Evolutionary conservation across 2,329 filamentous ascomycete genomes (phyloP).

Genomic region (Botrytis aclada): DNA sequence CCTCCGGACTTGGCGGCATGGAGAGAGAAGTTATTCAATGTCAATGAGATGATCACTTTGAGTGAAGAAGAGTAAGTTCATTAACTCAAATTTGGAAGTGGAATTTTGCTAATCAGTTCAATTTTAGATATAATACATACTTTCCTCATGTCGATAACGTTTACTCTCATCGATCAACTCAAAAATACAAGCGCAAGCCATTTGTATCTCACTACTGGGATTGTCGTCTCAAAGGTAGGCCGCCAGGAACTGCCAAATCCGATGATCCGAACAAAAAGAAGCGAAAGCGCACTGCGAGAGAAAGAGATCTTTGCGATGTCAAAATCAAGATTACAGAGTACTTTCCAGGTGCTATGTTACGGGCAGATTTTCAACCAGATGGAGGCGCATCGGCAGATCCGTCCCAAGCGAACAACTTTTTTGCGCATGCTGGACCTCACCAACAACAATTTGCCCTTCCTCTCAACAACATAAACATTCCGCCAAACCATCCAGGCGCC

Average conservation of each 20-base stretch:
- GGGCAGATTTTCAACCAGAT: constrained; percentile 36
- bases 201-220: constrained; percentile 84
- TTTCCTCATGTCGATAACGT: constrained; percentile 83
- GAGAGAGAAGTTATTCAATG: constrained; percentile 70
- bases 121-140: constrained; percentile 68
- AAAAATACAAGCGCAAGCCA: constrained; percentile 77
- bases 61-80: constrained; percentile 66
- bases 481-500: constrained; percentile 46
- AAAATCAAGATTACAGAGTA: constrained; percentile 86
- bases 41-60: constrained; percentile 69
- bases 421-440: constrained; percentile 29
- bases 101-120: constrained; percentile 20
- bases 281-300: constrained; percentile 70
- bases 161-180: constrained; percentile 79
- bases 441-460: constrained; percentile 44
- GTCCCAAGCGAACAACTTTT: constrained; percentile 34
- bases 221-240: constrained; percentile 75
- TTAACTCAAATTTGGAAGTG: constrained; percentile 3
- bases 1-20: constrained; percentile 67
- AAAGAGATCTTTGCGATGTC: constrained; percentile 78
- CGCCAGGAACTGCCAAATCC: constrained; percentile 75
- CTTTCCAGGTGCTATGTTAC: constrained; percentile 52
- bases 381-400: constrained; percentile 29
- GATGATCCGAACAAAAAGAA: constrained; percentile 81
- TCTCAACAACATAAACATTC: constrained; percentile 41